Evolutionary conservation across 345 rosid species (phyloP), one percentile per base, ranked within the genome.

Genomic region (Corchorus olitorius): DNA sequence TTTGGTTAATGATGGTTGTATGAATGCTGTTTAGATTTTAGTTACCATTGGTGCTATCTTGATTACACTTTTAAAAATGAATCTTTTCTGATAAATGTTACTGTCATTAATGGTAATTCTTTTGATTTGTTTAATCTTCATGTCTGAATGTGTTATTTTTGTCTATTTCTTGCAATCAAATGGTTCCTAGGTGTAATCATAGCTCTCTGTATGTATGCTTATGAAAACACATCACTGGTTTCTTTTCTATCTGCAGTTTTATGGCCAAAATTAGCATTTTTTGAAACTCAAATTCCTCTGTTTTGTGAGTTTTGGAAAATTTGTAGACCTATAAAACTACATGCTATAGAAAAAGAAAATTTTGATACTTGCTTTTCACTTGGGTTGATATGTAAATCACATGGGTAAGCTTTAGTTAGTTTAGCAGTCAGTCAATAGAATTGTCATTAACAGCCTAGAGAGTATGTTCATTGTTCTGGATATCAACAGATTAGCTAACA

Each of bases 1-100:
- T 70, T 70, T 34, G 53, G 61, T 70, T 70, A 70, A 35, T 70
- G 33, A 70, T 35, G 61, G 52, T 70, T 53, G 9, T 52, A 45
- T 35, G 61, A 70, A 35, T 55, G 6, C 11, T 13, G 33, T 53
- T 35, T 52, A 52, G 45, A 3, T 27, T 16, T 69, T 49, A 5
- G 61, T 52, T 70, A 53, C 43, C 74, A 53, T 70, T 53, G 53
- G 16, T 70, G 45, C 73, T 69, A 33, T 12, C 58, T 56, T 69
- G 58, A 33, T 49, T 15, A 50, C 13, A 7, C 55, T 49, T 49
- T 27, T 55, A 12, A 9, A 46, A 68, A 68, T 67, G 19, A 9
- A 22, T 22, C 54, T 55, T 67, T 27, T 68, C 22, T 15, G 45
- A 50, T 50, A 20, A 69, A 15, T 16, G 3, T 49, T 69, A 53